A percentile compares a stretch with the other conserved stretches of the same genome.
Evolutionary conservation across 352 stramenopile genomes (phyloP).

Genomic region (Globisporangium nodosum): DNA sequence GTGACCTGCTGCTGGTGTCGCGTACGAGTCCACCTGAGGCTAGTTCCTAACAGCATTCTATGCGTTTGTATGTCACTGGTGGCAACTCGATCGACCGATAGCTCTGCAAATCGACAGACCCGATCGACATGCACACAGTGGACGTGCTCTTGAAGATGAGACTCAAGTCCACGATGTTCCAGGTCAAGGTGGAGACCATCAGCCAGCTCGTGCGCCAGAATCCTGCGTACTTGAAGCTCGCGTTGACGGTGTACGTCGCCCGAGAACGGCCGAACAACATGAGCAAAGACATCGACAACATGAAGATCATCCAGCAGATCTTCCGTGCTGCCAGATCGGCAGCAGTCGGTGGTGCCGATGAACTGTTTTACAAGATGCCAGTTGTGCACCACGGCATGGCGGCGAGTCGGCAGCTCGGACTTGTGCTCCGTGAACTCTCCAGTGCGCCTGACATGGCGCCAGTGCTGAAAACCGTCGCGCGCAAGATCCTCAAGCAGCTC

Average conservation of each 20-base stretch:
- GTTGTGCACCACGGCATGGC: slow-evolving; percentile 46
- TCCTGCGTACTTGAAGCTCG: slow-evolving; percentile 59
- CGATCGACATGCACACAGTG: slow-evolving; percentile 52
- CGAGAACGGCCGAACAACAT: slow-evolving; percentile 79
- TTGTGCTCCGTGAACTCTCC: slow-evolving; percentile 79
- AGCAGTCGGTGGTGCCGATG: slow-evolving; percentile 26
- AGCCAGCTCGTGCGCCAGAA: slow-evolving; percentile 74
- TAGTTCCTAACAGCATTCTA: neutral
- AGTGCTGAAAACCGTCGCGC: slow-evolving; percentile 80
- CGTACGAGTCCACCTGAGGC: neutral
- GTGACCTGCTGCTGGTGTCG: neutral
- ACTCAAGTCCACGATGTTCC: slow-evolving; percentile 86
- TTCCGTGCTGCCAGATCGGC: slow-evolving; percentile 56
- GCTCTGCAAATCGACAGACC: slow-evolving; percentile 54
- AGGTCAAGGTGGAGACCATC: slow-evolving; percentile 81
- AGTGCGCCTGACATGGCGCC: slow-evolving; percentile 66
- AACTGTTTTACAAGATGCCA: slow-evolving; percentile 54
- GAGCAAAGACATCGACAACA: slow-evolving; percentile 84
- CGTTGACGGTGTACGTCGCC: slow-evolving; percentile 63
- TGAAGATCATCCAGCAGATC: slow-evolving; percentile 88
- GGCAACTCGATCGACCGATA: slow-evolving; percentile 9
- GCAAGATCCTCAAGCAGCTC: slow-evolving; percentile 78
- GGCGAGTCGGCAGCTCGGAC: slow-evolving; percentile 67
- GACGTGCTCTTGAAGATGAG: slow-evolving; percentile 80
- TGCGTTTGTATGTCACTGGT: neutral